These are phyloP conservation scores for Cicer arietinum DNA, from an alignment of 306 rosid species.

Conservation along the genomic window DNA sequence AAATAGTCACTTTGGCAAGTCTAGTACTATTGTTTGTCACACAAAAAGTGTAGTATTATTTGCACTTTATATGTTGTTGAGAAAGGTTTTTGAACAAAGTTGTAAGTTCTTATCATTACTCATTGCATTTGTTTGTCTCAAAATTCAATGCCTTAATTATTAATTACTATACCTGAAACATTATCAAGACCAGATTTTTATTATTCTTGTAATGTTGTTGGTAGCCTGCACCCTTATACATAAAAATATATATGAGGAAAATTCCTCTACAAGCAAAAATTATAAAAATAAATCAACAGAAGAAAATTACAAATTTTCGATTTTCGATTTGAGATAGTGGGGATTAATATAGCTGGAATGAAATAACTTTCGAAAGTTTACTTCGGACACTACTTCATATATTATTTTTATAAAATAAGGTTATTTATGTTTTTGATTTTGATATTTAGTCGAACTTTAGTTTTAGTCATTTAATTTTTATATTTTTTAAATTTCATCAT, in stretches of 20 bases:
- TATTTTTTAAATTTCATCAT: no score
- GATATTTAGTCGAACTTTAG: no score
- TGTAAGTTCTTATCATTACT: neutral
- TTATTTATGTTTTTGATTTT: no score
- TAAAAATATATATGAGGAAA: slow-evolving; percentile 7
- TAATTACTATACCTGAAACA: neutral
- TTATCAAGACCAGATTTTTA: neutral
- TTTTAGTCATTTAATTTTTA: no score
- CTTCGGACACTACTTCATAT: neutral
- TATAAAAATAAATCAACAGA: neutral
- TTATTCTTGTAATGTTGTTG: slow-evolving; percentile 1
- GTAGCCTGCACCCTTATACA: slow-evolving; percentile 1
- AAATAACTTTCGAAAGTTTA: slow-evolving; percentile 1
- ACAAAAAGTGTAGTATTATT: no score
- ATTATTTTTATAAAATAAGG: no score
- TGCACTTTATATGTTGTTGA: neutral
- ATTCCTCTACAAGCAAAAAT: no score
- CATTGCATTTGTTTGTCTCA: slow-evolving; percentile 15
- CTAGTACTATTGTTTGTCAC: neutral
- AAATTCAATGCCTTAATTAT: neutral
- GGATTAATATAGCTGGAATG: neutral
- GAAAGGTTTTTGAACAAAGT: slow-evolving; percentile 28
- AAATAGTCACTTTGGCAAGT: slow-evolving; percentile 35
- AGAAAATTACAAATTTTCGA: neutral
- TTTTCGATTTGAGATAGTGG: neutral